A percentile compares a stretch with the other conserved stretches of the same genome.
phyloP scores from a whole-genome alignment of 139 green algal genomes.

The Cymbomonas tetramitiformis region DNA sequence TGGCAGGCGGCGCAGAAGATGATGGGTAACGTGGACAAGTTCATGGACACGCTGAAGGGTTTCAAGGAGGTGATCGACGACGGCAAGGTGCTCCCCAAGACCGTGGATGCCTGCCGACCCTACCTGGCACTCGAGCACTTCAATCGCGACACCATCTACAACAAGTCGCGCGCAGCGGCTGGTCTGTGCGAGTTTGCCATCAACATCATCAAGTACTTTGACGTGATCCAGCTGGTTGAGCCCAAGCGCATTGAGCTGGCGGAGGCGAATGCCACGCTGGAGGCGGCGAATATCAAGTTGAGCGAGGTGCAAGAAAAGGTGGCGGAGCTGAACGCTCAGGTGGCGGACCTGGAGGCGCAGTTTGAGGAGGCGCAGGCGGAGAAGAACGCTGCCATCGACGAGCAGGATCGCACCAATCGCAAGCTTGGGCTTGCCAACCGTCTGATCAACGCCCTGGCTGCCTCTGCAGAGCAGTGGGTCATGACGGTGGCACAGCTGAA shows the following conservation, averaged over 20 bases:
- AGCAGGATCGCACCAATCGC: slow-evolving; percentile 53
- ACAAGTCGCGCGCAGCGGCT: slow-evolving; percentile 69
- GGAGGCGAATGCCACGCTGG: slow-evolving; percentile 61
- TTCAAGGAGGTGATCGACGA: slow-evolving; percentile 78
- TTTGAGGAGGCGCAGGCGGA: slow-evolving; percentile 59
- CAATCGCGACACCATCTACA: slow-evolving; percentile 63
- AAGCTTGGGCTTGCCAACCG: slow-evolving; percentile 68
- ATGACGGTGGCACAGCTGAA: slow-evolving; percentile 53
- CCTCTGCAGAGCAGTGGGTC: slow-evolving; percentile 62
- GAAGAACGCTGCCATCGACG: slow-evolving; percentile 60
- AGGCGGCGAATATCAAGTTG: slow-evolving; percentile 51
- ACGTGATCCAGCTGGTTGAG: slow-evolving; percentile 36
- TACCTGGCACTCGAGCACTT: slow-evolving; percentile 72
- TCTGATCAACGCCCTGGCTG: slow-evolving; percentile 65
- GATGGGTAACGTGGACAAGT: slow-evolving; percentile 81
- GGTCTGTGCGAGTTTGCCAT: slow-evolving; percentile 74
- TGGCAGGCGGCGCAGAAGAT: slow-evolving; percentile 64
- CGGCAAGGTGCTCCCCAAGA: slow-evolving; percentile 54
- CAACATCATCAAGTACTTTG: slow-evolving; percentile 79
- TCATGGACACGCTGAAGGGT: slow-evolving; percentile 63
- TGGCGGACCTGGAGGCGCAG: slow-evolving; percentile 56
- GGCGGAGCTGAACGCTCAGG: slow-evolving; percentile 52
- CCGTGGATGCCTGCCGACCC: slow-evolving; percentile 50
- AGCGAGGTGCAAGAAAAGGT: slow-evolving; percentile 44
- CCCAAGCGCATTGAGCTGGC: slow-evolving; percentile 68